phyloP scores from a whole-genome alignment of 1,284 basidiomycete species.

The Cutaneotrichosporon cyanovorans region DNA sequence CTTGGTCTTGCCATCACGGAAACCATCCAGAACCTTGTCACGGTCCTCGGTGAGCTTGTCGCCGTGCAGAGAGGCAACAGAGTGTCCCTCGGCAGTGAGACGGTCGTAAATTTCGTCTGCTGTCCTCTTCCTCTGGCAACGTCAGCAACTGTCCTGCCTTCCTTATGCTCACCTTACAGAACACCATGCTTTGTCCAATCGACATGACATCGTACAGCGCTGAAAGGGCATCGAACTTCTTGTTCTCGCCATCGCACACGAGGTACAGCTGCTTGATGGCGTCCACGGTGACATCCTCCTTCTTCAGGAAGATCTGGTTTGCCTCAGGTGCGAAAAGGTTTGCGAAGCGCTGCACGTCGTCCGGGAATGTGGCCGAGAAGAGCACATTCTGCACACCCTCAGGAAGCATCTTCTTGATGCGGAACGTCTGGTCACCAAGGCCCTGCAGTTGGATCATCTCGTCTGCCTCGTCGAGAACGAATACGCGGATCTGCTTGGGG shows the following conservation, averaged over 20 bases:
- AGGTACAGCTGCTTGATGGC: constrained; percentile 98
- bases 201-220: constrained; percentile 84
- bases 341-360: constrained; percentile 83
- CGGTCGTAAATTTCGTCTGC: constrained; percentile 86
- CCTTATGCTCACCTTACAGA: constrained; percentile 62
- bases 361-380: constrained; percentile 97
- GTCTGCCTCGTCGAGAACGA: constrained; percentile 97
- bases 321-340: constrained; percentile 84
- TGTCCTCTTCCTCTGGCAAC: constrained; percentile 66
- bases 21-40: constrained; percentile 86
- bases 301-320: constrained; percentile 93
- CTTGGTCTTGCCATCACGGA: constrained; percentile 93
- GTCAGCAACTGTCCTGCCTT: background rate
- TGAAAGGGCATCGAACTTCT: constrained; percentile 94
- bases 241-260: constrained; percentile 78
- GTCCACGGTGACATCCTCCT: constrained; percentile 88
- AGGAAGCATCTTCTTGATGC: constrained; percentile 72
- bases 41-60: constrained; percentile 83
- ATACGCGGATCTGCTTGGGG: constrained; percentile 73
- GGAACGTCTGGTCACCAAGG: constrained; percentile 89
- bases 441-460: constrained; percentile 97
- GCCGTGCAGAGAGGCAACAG: constrained; percentile 92
- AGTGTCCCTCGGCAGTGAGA: constrained; percentile 90
- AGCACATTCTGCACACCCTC: constrained; percentile 72
- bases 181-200: constrained; percentile 95